Evolutionary conservation across 2,329 filamentous ascomycete genomes (phyloP).

Genomic region (Rutstroemia sp.): DNA sequence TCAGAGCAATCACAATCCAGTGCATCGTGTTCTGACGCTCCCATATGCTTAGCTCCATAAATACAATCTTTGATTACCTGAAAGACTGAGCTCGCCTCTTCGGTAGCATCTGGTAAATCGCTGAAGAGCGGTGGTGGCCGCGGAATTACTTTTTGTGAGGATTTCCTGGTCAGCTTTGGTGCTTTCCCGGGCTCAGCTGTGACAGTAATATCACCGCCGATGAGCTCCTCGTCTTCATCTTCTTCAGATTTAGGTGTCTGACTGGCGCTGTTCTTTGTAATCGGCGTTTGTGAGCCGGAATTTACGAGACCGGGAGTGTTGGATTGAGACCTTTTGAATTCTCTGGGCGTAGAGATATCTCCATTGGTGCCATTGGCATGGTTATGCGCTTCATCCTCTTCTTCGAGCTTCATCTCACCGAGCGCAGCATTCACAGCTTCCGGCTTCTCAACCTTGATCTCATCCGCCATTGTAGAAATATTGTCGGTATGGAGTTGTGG

Average conservation of each 20-base stretch:
- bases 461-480: conserved; percentile 25
- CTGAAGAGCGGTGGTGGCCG: conserved; percentile 61
- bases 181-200: conserved; percentile 59
- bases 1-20: conserved; percentile 93
- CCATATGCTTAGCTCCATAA: conserved; percentile 87
- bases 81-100: conserved; percentile 69
- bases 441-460: conserved; percentile 21
- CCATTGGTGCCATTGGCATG: conserved; percentile 22
- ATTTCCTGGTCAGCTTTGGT: conserved; percentile 66
- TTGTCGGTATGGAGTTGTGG: conserved; percentile 2
- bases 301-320: conserved; percentile 20
- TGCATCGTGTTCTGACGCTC: conserved; percentile 80
- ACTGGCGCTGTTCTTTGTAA: conserved; percentile 18
- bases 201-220: conserved; percentile 54
- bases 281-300: conserved; percentile 22
- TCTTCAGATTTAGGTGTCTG: conserved; percentile 31
- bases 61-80: conserved; percentile 77
- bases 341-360: conserved; percentile 12
- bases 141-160: conserved; percentile 60
- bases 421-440: conserved; percentile 28
- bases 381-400: conserved; percentile 12
- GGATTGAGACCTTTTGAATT: conserved; percentile 21
- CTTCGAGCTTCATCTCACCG: conserved; percentile 29
- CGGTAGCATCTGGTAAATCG: conserved; percentile 70
- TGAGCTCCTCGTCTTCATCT: conserved; percentile 37